phyloP scores from a whole-genome alignment of 163 green algal genomes.

The Picocystis sp. region DNA sequence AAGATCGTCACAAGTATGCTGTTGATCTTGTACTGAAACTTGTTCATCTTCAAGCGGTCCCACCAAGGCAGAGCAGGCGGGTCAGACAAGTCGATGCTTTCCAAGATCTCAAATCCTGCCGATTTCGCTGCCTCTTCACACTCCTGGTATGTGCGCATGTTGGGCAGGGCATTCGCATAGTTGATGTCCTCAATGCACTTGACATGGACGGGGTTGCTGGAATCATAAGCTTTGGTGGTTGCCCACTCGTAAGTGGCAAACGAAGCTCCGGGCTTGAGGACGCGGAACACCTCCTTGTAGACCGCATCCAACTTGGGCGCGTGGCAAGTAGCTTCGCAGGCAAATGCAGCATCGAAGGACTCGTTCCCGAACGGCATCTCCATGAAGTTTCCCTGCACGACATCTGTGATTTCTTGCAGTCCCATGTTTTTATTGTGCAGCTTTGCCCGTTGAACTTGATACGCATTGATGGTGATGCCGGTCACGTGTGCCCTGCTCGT shows the following conservation, averaged over 20 bases:
- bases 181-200: conserved; percentile 92
- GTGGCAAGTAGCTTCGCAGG: conserved; percentile 37
- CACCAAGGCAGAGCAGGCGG: conserved; percentile 32
- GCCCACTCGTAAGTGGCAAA: conserved; percentile 46
- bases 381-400: conserved; percentile 37
- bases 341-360: conserved; percentile 29
- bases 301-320: conserved; percentile 22
- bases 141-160: conserved; percentile 73
- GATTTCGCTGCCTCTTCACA: conserved; percentile 65
- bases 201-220: conserved; percentile 68
- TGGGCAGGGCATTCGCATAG: conserved; percentile 90
- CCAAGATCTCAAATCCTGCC: conserved; percentile 77
- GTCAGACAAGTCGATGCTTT: conserved; percentile 61
- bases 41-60: conserved; percentile 19
- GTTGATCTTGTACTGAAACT: conserved; percentile 36
- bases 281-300: conserved; percentile 32
- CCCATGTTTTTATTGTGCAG: conserved; percentile 20
- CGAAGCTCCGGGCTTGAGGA: conserved; percentile 29
- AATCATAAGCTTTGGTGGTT: conserved; percentile 61
- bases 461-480: conserved; percentile 42
- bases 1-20: conserved; percentile 45
- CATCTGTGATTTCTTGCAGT: conserved; percentile 17
- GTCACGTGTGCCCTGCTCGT: conserved; percentile 21
- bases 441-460: conserved; percentile 25
- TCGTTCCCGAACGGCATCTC: conserved; percentile 27